A percentile compares a stretch with the other conserved stretches of the same genome.
phyloP scores from a whole-genome alignment of 31 red algal genomes.

The Odonthalia washingtoniensis region DNA sequence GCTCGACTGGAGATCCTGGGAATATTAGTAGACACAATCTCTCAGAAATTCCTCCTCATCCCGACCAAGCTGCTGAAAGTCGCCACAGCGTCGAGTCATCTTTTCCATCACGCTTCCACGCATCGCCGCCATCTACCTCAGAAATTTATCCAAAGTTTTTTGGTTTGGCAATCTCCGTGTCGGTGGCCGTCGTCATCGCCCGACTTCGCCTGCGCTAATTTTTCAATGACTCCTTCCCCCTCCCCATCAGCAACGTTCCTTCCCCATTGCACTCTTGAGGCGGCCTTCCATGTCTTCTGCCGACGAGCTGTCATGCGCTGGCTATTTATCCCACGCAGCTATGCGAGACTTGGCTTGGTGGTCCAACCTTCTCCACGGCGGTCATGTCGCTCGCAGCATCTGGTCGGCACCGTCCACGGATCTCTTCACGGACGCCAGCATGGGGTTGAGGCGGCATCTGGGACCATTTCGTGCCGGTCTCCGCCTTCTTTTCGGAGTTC shows the following conservation, averaged over 20 bases:
- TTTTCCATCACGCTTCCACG: slow-evolving; percentile 13
- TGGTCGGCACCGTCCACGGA: background rate
- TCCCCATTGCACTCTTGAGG: background rate
- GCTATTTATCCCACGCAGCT: slow-evolving; percentile 11
- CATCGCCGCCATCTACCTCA: background rate
- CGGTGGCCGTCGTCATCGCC: slow-evolving; percentile 23
- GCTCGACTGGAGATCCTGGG: slow-evolving; percentile 29
- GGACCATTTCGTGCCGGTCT: background rate
- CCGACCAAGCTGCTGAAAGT: background rate
- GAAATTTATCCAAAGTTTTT: slow-evolving; percentile 11
- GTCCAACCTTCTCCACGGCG: background rate
- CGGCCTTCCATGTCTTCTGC: background rate
- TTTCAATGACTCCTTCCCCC: slow-evolving; percentile 24
- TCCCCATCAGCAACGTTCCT: background rate
- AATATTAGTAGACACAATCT: slow-evolving; percentile 26
- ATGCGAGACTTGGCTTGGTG: slow-evolving; percentile 17
- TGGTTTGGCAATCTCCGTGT: slow-evolving; percentile 16
- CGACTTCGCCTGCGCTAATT: slow-evolving; percentile 29
- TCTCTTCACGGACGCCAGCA: slow-evolving; percentile 31
- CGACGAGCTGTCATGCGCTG: too few species aligned
- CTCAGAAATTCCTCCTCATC: slow-evolving; percentile 8
- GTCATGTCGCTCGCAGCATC: background rate
- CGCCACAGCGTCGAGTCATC: background rate
- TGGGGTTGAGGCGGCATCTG: slow-evolving; percentile 11
- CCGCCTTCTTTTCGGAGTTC: slow-evolving; percentile 18